Conservation (phyloP, 768 basidiomycete species). For the Mrakia frigida region DNA sequence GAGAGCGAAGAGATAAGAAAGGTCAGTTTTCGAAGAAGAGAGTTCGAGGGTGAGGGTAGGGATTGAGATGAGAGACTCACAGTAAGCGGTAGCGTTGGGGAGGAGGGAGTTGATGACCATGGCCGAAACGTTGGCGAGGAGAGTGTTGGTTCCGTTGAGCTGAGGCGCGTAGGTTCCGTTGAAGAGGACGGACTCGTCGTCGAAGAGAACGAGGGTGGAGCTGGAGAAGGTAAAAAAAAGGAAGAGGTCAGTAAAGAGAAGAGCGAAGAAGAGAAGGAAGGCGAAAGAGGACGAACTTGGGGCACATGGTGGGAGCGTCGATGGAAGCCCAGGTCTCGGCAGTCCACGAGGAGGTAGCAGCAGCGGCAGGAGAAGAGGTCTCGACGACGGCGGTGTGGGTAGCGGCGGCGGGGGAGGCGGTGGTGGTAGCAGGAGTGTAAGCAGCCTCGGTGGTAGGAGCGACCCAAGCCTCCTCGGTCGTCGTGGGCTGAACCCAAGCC, state of each 20-base stretch:
- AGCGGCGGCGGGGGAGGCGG: conserved; percentile 14
- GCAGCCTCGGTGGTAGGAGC: background rate
- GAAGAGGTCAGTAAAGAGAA: too few relatives aligned
- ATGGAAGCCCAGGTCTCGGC: conserved; percentile 10
- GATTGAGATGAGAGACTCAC: background rate
- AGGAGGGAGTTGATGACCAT: conserved; percentile 23
- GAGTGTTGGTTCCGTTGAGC: conserved; percentile 27
- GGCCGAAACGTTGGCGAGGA: conserved; percentile 19
- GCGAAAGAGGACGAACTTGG: background rate
- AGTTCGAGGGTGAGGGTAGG: background rate
- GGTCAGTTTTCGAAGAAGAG: background rate
- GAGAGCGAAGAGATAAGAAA: background rate
- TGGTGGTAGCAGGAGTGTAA: background rate
- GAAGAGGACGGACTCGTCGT: conserved; percentile 23
- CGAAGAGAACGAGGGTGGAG: conserved; percentile 21
- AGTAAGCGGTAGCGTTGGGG: conserved; percentile 23
- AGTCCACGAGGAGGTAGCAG: conserved; percentile 3
- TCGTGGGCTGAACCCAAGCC: background rate
- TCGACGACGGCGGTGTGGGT: conserved; percentile 1
- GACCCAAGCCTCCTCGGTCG: background rate
- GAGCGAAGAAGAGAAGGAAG: too few relatives aligned
- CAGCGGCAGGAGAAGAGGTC: background rate
- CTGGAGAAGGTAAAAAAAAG: too few relatives aligned
- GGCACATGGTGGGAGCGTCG: conserved; percentile 17
- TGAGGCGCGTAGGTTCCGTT: conserved; percentile 22